Evolutionary conservation across 257 asterid genomes (phyloP).

Genomic region (Nicotiana knightiana): DNA sequence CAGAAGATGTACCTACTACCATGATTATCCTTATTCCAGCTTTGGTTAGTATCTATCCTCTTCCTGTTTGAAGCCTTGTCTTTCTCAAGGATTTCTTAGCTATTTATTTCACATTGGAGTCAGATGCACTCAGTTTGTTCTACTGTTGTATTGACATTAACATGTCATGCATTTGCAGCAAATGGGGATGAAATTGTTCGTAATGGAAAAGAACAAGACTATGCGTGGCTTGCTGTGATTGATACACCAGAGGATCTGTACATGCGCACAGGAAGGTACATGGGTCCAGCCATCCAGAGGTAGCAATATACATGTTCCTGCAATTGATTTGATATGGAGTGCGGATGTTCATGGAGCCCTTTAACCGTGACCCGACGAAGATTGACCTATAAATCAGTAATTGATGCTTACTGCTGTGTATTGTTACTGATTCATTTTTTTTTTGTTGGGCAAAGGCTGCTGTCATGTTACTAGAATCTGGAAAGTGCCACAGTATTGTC

Average conservation of each 20-base stretch:
- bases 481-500: background rate
- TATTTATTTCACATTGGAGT: background rate
- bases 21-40: slow-evolving; percentile 65
- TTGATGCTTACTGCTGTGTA: background rate
- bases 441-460: background rate
- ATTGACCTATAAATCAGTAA: background rate
- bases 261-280: slow-evolving; percentile 58
- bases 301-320: slow-evolving; percentile 10
- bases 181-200: slow-evolving; percentile 26
- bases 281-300: slow-evolving; percentile 52
- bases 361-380: background rate
- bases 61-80: background rate
- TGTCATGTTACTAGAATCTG: background rate
- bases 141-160: background rate
- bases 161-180: slow-evolving; percentile 29
- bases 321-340: background rate
- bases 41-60: slow-evolving; percentile 43
- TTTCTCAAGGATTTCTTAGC: background rate
- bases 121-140: background rate
- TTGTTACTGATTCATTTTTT: background rate
- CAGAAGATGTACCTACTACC: slow-evolving; percentile 79
- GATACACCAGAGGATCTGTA: slow-evolving; percentile 69
- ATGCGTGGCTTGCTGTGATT: slow-evolving; percentile 78
- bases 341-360: background rate
- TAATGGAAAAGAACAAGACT: slow-evolving; percentile 46